Conservation (phyloP, 805 yeast genomes). For the Priceomyces medius region DNA sequence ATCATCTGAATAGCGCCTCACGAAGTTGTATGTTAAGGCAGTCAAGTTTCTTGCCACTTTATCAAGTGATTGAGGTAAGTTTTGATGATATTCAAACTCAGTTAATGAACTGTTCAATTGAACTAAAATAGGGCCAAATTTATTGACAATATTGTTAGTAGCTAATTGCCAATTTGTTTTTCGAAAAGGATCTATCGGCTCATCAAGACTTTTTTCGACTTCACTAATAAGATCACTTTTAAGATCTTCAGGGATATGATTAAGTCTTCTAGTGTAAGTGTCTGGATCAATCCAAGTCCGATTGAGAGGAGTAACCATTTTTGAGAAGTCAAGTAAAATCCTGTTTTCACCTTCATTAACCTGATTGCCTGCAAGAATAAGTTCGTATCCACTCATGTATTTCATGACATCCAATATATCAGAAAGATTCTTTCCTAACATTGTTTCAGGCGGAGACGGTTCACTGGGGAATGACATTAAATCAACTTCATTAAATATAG, state of each 20-base stretch:
- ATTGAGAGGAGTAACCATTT: conserved; percentile 53
- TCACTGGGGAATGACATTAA: conserved; percentile 38
- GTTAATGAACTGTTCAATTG: conserved; percentile 39
- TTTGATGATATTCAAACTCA: conserved; percentile 4
- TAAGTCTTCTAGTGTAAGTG: conserved; percentile 32
- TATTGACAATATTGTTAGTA: conserved; percentile 47
- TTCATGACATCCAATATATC: conserved; percentile 23
- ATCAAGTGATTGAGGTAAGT: conserved; percentile 21
- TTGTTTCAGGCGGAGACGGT: neutral
- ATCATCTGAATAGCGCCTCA: conserved; percentile 42
- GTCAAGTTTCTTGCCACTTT: conserved; percentile 34
- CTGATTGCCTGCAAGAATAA: conserved; percentile 42
- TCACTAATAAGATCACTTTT: conserved; percentile 5
- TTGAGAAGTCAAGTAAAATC: conserved; percentile 50
- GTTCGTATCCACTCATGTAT: conserved; percentile 43
- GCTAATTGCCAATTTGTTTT: conserved; percentile 51
- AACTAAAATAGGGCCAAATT: conserved; percentile 52
- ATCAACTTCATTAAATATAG: conserved; percentile 36
- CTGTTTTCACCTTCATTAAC: conserved; percentile 51
- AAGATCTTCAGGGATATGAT: conserved; percentile 2
- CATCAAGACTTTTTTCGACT: conserved; percentile 2
- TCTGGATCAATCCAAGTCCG: conserved; percentile 49
- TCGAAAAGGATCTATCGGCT: neutral
- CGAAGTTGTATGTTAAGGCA: conserved; percentile 40
- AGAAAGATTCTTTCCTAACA: conserved; percentile 14